phyloP scores from a whole-genome alignment of 225 moss, liverwort and hornwort species.

The Physcomitrium patens region DNA sequence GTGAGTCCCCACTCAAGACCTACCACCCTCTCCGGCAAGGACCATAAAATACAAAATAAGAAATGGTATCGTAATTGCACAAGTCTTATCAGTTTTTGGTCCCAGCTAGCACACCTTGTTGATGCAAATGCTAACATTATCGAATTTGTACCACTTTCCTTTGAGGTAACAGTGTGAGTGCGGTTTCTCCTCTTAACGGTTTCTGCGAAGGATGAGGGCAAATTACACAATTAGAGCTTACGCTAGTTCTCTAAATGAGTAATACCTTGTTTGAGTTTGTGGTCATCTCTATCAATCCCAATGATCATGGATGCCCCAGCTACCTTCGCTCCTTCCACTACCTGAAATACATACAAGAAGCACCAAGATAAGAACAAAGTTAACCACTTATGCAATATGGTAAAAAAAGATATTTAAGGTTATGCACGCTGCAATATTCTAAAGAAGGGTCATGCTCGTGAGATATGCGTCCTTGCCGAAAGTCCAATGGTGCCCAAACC shows the following conservation, averaged over 20 bases:
- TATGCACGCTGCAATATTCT: too few relatives aligned
- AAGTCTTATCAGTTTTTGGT: background rate
- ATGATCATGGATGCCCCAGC: constrained; percentile 68
- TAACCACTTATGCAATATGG: too few relatives aligned
- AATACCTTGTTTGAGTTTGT: constrained; percentile 55
- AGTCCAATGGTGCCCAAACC: constrained; percentile 75
- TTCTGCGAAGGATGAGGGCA: background rate
- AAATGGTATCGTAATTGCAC: background rate
- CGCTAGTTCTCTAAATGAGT: background rate
- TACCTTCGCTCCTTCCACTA: constrained; percentile 64
- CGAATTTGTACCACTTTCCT: background rate
- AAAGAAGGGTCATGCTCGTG: too few relatives aligned
- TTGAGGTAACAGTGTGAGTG: background rate
- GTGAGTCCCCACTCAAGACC: constrained; percentile 42
- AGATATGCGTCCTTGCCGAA: constrained; percentile 41
- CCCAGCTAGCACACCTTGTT: background rate
- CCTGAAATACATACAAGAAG: constrained; percentile 35
- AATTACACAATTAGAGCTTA: too few relatives aligned
- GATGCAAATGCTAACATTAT: background rate
- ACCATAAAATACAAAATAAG: background rate
- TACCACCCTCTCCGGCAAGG: constrained; percentile 20
- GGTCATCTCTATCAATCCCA: constrained; percentile 51
- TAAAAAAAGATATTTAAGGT: too few relatives aligned
- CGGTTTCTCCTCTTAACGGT: background rate
- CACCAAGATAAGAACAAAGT: background rate